phyloP scores from a whole-genome alignment of 176 grass and related monocot species.

The Guadua angustifolia region DNA sequence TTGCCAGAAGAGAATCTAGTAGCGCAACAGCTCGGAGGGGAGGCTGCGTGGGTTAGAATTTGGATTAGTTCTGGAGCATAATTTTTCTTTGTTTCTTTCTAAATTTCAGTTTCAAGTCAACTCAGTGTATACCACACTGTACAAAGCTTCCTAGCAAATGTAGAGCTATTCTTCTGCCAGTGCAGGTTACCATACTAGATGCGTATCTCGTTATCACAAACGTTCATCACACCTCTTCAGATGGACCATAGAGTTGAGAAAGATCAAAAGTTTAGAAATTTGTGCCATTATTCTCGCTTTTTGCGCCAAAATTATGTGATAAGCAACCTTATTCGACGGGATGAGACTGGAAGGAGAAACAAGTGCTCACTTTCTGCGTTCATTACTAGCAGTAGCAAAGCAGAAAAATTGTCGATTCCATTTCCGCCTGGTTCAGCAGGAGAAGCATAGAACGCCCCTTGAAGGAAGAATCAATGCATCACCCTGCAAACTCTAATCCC shows the following conservation, averaged over 20 bases:
- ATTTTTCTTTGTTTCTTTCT: slow-evolving; percentile 13
- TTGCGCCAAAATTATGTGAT: neutral
- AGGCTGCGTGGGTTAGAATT: too few species aligned
- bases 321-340: neutral
- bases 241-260: neutral
- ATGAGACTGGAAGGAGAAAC: too few species aligned
- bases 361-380: neutral
- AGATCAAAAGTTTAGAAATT: neutral
- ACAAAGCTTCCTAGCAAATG: neutral
- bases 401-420: too few species aligned
- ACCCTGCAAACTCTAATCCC: too few species aligned
- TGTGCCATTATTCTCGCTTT: neutral
- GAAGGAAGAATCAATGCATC: too few species aligned
- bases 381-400: too few species aligned
- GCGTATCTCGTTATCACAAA: neutral
- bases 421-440: too few species aligned
- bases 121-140: slow-evolving; percentile 20
- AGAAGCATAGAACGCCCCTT: too few species aligned
- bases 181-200: neutral
- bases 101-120: neutral
- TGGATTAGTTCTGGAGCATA: slow-evolving; percentile 24
- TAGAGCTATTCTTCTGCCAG: slow-evolving; percentile 28
- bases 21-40: too few species aligned
- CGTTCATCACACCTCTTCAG: neutral
- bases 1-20: too few species aligned